Evolutionary conservation across 2,329 filamentous ascomycete genomes (phyloP).

Genomic region (Conoideocrella luteorostrata): DNA sequence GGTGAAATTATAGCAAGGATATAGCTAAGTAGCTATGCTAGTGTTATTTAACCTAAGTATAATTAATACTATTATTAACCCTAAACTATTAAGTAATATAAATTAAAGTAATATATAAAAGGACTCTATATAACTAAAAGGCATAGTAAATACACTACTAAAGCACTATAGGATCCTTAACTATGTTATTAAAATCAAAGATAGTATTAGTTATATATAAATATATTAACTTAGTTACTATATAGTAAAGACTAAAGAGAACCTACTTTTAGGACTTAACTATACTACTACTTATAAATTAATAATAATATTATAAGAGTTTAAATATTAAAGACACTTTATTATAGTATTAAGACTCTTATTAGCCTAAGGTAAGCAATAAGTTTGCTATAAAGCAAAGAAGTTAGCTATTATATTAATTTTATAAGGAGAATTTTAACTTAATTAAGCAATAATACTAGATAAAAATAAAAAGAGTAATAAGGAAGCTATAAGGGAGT

Average conservation of each 20-base stretch:
- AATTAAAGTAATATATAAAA: not conserved
- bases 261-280: not conserved
- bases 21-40: not conserved
- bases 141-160: not conserved
- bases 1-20: too few species aligned
- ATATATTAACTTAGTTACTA: not conserved
- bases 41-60: too few species aligned
- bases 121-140: not conserved
- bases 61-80: too few species aligned
- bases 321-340: not conserved
- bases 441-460: not conserved
- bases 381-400: not conserved
- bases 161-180: not conserved
- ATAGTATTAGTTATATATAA: not conserved
- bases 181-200: not conserved
- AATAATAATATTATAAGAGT: not conserved
- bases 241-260: not conserved
- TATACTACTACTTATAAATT: not conserved
- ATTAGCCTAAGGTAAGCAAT: not conserved
- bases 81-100: not conserved
- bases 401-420: not conserved
- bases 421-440: not conserved
- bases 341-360: too few species aligned
- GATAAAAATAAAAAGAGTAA: not conserved
- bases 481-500: not conserved